Evolutionary conservation across 2,329 filamentous ascomycete species (phyloP), one percentile per base, ranked within the genome.

Genomic region (Aspergillus spinulosporus): DNA sequence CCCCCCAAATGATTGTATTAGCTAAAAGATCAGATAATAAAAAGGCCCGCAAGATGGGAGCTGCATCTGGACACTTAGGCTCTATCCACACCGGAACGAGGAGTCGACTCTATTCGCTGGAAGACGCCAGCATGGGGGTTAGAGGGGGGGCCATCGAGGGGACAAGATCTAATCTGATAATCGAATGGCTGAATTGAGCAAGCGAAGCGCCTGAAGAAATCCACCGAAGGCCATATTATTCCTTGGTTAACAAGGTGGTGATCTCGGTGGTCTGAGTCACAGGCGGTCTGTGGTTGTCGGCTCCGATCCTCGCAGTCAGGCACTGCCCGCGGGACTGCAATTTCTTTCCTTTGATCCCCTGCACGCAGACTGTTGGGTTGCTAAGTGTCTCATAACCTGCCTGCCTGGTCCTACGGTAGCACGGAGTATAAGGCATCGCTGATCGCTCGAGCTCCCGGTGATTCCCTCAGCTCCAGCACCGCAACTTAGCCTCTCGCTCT

Each of bases 11-110:
- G 46, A 45, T 21, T 36, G 14, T 21, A 61, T 63, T 58, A 59
- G 55, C 55, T 54, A 59, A 59, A 58, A 46, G 63, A 65, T 65
- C 63, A 63, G 63, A 65, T 65, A 65, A 65, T 57, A 45, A 44
- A 59, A 43, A 34, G 39, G 43, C 51, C 37, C 49, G 54, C 50
- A 52, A 15, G n/a, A 32, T 40, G 42, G 28, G 43, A 31, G 43
- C 40, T 50, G 53, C 44, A 55, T 46, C 49, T 58, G 43, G 60
- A 53, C 54, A 56, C 53, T 54, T 56, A n/a, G 56, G 52, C 52
- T 58, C 61, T 55, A 63, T 62, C 56, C 15, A 55, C 52, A 40
- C 47, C 40, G 47, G 47, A 46, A 42, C 21, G 42, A 57, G 36
- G 44, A 26, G 31, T 3, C 36, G 49, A 37, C 53, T 34, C 53